phyloP scores from a whole-genome alignment of 1,284 basidiomycete species.

The Nidula niveotomentosa region DNA sequence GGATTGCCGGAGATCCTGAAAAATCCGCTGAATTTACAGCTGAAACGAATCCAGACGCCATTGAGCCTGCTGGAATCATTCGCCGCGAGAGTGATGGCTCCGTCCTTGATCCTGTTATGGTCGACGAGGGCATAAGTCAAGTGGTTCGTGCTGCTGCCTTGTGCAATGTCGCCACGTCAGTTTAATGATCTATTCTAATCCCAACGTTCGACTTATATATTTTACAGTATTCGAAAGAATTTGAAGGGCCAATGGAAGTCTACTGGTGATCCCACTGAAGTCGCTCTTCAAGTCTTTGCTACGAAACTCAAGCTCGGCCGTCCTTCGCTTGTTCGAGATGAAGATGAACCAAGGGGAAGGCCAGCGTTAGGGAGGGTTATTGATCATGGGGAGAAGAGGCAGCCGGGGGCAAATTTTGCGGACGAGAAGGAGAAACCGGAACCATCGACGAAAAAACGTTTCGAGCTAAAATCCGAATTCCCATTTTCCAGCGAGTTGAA shows the following conservation, averaged over 20 bases:
- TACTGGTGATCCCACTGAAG: slow-evolving; percentile 70
- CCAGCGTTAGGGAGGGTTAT: slow-evolving; percentile 9
- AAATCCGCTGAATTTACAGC: slow-evolving; percentile 21
- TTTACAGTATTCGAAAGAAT: slow-evolving; percentile 28
- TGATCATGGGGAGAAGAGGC: too few species aligned
- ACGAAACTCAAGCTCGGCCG: slow-evolving; percentile 39
- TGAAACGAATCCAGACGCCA: slow-evolving; percentile 25
- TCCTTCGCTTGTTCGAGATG: slow-evolving; percentile 19
- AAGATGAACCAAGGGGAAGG: slow-evolving; percentile 13
- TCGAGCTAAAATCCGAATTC: slow-evolving; percentile 34
- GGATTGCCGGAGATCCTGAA: slow-evolving; percentile 39
- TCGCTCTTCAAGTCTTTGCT: slow-evolving; percentile 66
- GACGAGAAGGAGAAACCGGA: slow-evolving; percentile 7
- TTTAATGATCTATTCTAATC: slow-evolving; percentile 1
- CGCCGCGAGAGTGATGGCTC: slow-evolving; percentile 15
- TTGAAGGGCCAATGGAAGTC: slow-evolving; percentile 57
- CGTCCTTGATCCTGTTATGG: slow-evolving; percentile 11
- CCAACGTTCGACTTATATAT: not conserved
- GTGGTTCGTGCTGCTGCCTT: slow-evolving; percentile 11
- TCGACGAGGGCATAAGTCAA: slow-evolving; percentile 12
- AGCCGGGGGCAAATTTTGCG: too few species aligned
- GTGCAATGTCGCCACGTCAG: slow-evolving; percentile 35
- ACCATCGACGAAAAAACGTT: slow-evolving; percentile 15
- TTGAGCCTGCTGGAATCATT: slow-evolving; percentile 27
- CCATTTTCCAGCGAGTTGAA: slow-evolving; percentile 67